Conservation (phyloP, 2,329 filamentous ascomycete genomes). For the Beauveria bassiana region DNA sequence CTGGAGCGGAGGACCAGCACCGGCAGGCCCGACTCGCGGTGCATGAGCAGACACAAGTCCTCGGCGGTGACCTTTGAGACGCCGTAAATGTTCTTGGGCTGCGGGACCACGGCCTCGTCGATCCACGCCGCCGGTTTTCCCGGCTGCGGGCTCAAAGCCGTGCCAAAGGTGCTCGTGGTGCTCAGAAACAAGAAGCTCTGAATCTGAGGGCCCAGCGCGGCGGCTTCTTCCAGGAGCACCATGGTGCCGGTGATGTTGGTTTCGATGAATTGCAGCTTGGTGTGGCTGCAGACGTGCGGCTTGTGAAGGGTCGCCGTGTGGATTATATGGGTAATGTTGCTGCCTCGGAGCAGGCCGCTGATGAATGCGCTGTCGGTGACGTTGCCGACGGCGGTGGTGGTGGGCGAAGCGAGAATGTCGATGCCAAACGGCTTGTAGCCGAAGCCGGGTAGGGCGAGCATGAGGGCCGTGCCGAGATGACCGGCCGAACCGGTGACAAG, state of each 20-base stretch:
- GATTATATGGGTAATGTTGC: conserved; percentile 31
- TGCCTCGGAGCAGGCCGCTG: conserved; percentile 21
- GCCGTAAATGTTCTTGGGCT: conserved; percentile 42
- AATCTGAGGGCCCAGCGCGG: conserved; percentile 19
- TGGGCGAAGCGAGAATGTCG: conserved; percentile 32
- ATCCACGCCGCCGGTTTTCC: conserved; percentile 36
- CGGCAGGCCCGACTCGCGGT: conserved; percentile 31
- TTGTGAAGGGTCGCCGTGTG: conserved; percentile 41
- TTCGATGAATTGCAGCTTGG: conserved; percentile 34
- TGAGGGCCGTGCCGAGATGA: conserved; percentile 37
- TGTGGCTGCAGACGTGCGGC: conserved; percentile 36
- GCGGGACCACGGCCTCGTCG: conserved; percentile 30
- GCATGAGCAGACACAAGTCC: conserved; percentile 36
- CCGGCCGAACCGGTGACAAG: conserved; percentile 41
- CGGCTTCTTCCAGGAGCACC: conserved; percentile 32
- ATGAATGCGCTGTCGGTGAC: conserved; percentile 29
- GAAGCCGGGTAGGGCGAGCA: conserved; percentile 31
- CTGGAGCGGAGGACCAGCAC: conserved; percentile 35
- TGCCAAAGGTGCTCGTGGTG: conserved; percentile 37
- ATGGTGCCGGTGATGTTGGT: conserved; percentile 38
- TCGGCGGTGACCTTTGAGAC: conserved; percentile 42
- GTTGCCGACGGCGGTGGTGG: conserved; percentile 29
- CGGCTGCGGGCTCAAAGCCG: conserved; percentile 27
- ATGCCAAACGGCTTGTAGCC: conserved; percentile 35
- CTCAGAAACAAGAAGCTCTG: conserved; percentile 37